phyloP scores from a whole-genome alignment of 2,329 filamentous ascomycete genomes.

The Leptoxyphium fumago region DNA sequence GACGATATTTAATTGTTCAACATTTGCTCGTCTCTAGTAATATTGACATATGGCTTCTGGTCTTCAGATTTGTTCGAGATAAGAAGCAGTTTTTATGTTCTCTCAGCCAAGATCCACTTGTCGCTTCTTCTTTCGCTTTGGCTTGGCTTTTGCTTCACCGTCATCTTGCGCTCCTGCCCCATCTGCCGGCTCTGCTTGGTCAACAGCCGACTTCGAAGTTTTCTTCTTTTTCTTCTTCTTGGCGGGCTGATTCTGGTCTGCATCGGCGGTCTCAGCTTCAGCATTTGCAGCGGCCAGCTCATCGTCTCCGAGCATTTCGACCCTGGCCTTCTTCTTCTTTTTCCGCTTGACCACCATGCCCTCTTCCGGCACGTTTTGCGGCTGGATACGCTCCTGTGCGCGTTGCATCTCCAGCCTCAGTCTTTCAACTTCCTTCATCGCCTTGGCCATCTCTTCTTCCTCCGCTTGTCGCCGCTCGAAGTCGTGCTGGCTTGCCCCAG shows the following conservation, averaged over 20 bases:
- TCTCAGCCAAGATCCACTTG: conserved; percentile 17
- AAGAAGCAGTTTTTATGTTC: too few species aligned
- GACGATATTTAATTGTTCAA: too few species aligned
- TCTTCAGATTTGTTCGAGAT: too few species aligned
- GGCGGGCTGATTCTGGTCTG: conserved; percentile 6
- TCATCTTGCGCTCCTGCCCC: conserved; percentile 7
- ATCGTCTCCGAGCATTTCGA: conserved; percentile 12
- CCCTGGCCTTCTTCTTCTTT: conserved; percentile 37
- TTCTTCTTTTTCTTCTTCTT: conserved; percentile 27
- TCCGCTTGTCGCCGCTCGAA: conserved; percentile 57
- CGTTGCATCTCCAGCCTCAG: conserved; percentile 80
- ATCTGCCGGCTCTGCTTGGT: conserved; percentile 1
- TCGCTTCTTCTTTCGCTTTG: conserved; percentile 28
- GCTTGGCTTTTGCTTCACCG: conserved; percentile 7
- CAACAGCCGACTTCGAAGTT: conserved; percentile 6
- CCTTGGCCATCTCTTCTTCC: conserved; percentile 76
- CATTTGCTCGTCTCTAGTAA: too few species aligned
- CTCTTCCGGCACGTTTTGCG: conserved; percentile 52
- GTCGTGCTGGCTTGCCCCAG: conserved; percentile 30
- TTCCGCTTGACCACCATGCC: conserved; percentile 47
- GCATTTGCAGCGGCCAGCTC: conserved; percentile 1
- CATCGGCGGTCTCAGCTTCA: conserved; percentile 6
- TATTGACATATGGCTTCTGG: too few species aligned
- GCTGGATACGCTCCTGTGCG: conserved; percentile 59
- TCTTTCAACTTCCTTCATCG: conserved; percentile 77